Base-by-base conservation (phyloP, 192 early-diverging fungal genomes). In the Diversispora eburnea region DNA sequence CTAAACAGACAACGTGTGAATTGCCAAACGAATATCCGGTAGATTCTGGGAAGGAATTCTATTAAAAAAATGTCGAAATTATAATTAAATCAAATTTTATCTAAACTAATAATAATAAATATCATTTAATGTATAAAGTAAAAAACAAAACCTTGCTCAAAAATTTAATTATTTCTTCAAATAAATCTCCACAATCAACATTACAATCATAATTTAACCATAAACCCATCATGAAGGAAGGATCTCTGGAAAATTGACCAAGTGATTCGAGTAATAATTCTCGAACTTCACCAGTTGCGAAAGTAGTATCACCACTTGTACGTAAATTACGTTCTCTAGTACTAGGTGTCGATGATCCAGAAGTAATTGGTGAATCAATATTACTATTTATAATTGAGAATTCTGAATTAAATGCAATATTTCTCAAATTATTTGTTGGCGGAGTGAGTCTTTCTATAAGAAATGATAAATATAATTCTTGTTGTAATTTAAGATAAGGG, bases 161-260 rank as follows among this genome's bases (percentile, higher is more conserved):
- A 68, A 94, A 93, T 66, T 85, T 80, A 39, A 95, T 79, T 43
- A 93, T 73, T 22, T 93, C 92, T 75, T 97, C 94, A 86, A 93
- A 98, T 63, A 98, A 82, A 79, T 97, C 91, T 55, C 89, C 88
- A 54, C 88, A 87, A 48, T 89, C 83, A 73, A 92, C 67, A 72
- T 95, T 91, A 67, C 94, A 93, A 79, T 99, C 98, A 78, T 93
- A 97, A 78, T 96, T 94, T 65, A 95, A 87, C 90, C 95, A 99
- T 47, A 99, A 83, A 70, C 98, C 95, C 0, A 88, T 84, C 79
- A 93, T 84, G 61, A 96, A 90, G 2, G 87, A 85, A 15, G 93
- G 88, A 54, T 88, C 86, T 63, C 92, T 79, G 39, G 87, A 89
- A 70, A 93, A 87, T 72, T 92, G 91, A 2, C 86, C 75, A 17